Base-by-base conservation (phyloP, 495 filamentous ascomycete genomes). In the Clavariopsis aquatica region DNA sequence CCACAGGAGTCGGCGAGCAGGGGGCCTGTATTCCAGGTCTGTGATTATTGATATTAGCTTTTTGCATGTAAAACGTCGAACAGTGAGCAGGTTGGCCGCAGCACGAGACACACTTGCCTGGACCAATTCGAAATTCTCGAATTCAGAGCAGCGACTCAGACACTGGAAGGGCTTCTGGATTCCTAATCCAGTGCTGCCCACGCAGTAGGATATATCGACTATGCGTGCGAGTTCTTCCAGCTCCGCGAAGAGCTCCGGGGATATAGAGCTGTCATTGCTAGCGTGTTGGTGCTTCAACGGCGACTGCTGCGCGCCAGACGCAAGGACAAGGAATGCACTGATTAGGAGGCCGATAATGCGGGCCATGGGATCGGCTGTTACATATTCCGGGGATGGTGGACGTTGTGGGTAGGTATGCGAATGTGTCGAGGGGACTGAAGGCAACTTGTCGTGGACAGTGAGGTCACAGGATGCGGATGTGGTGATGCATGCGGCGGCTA, bases 141-240 rank as follows among this genome's bases (percentile, higher is more conserved):
- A 96, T 31, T 96, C 89, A 8, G 75, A 71, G 75, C 94, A 98
- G 71, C 87, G 89, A 62, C 88, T 92, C 24, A 86, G 83, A 73
- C 94, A 98, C 45, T 84, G 71, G 72, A 98, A 98, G 9, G 94
- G 94, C 58, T 84, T 82, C 8, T 81, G 76, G 58, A 98, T 84
- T 34, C 94, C 94, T 1, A 81, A 78, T 41, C 75, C 73, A n/a
- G 84, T 81, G n/a, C 82, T 85, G 45, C 91, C 90, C 57, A 98
- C 89, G 75, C 94, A 98, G 80, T 98, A 98, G 28, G 92, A 80
- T 52, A 98, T 94, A 66, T 98, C 95, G 27, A 97, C 93, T 2
- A 98, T 81, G 47, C 92, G 86, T 15, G 93, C 84, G 55, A 93
- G 77, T 72, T 95, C 90, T 69, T 96, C 91, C 23, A 98, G 83